These are phyloP conservation scores for Elongisporangium anandrum DNA, from an alignment of 352 stramenopile genomes.

Conservation along the genomic window DNA sequence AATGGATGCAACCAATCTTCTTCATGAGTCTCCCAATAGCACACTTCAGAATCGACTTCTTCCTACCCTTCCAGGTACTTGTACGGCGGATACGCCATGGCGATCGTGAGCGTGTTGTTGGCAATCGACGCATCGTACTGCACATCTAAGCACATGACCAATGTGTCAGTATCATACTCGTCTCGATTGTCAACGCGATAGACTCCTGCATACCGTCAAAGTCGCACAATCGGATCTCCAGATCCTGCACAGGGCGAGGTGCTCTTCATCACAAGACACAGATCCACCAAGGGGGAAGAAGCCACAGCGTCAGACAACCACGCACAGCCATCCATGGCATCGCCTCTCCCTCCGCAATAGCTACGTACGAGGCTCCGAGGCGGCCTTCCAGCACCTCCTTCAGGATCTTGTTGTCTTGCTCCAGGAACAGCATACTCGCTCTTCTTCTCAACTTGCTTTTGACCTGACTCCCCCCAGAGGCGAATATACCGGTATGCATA, in stretches of 20 bases:
- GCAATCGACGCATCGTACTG: conserved; percentile 82
- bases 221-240: conserved; percentile 79
- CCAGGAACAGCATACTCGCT: conserved; percentile 70
- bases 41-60: conserved; percentile 1
- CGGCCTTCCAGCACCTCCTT: conserved; percentile 77
- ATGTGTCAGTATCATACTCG: background rate
- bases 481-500: conserved; percentile 7
- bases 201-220: conserved; percentile 63
- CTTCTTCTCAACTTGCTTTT: conserved; percentile 4
- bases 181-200: background rate
- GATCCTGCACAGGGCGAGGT: conserved; percentile 61
- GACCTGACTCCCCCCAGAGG: background rate
- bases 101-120: conserved; percentile 61
- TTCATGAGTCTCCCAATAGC: background rate
- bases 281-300: background rate
- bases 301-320: background rate
- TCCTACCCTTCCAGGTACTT: conserved; percentile 56
- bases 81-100: conserved; percentile 74
- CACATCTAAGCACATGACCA: conserved; percentile 39
- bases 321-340: conserved; percentile 1
- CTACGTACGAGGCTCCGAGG: conserved; percentile 61
- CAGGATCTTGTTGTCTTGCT: conserved; percentile 87
- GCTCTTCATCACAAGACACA: conserved; percentile 31
- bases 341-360: background rate
- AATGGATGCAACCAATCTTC: conserved; percentile 3